Evolutionary conservation across 148 eudicot species (phyloP), one percentile per base, ranked within the genome.

Genomic region (Talinum fruticosum): DNA sequence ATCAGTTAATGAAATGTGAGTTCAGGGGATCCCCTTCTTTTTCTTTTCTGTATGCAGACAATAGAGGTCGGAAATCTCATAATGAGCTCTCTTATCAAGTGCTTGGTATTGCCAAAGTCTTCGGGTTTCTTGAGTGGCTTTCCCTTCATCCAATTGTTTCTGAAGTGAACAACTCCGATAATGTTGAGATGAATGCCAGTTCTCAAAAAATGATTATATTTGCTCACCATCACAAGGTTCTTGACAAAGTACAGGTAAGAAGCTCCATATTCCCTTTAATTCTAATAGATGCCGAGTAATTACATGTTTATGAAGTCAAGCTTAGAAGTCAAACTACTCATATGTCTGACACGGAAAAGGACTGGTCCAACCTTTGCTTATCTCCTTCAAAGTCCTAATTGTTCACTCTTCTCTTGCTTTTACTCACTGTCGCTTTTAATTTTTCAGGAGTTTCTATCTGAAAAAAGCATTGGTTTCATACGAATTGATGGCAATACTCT

Each of bases 161-260:
- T 66, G 92, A 91, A 79, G 75, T 78, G 35, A 86, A 85, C 81
- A 84, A 68, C 62, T 84, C 82, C 18, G 84, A 81, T 62, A 75
- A 85, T 80, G 34, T 28, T 29, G 91, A 88, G 67, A 73, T 72
- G 76, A 80, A 85, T 66, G 71, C 76, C 72, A 84, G 89, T 79
- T 87, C 87, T 82, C 93, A 89, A 65, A 96, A 96, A 87, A 96
- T 96, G 99, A 93, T 96, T 83, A 85, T 96, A 77, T 96, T 93
- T 89, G 97, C 90, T 85, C 96, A 96, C 87, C 93, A 96, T 86
- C 92, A 88, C 75, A 93, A 86, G 83, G 99, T 96, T 82, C 87
- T 91, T 79, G 97, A 96, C 79, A 81, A 84, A 67, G 85, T 96
- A 44, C 99, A 96, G 98, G 99, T 96, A 79, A 81, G 84, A 76